phyloP scores from a whole-genome alignment of 108 stramenopile species.

The Skeletonema menzelii region DNA sequence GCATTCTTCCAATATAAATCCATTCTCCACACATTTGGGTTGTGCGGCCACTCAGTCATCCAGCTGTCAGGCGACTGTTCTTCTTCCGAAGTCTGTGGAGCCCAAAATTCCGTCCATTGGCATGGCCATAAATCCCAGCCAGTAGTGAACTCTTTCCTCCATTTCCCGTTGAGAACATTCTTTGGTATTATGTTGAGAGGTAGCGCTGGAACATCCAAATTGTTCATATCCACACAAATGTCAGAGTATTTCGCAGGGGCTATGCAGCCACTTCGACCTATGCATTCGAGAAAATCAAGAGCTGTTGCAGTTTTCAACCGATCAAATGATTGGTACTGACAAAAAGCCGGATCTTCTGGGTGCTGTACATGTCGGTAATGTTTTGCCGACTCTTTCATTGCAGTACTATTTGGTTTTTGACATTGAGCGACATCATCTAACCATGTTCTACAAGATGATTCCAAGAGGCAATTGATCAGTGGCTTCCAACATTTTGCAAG shows the following conservation, averaged over 20 bases:
- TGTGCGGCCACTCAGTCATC: conserved; percentile 10
- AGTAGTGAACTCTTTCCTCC: conserved; percentile 5
- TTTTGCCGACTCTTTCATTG: no score
- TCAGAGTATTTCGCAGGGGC: not conserved
- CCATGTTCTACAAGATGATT: no score
- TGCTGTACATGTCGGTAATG: conserved; percentile 4
- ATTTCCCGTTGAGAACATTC: not conserved
- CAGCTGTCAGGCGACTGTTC: not conserved
- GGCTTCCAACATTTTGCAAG: no score
- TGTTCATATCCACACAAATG: conserved; percentile 1
- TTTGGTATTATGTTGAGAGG: not conserved
- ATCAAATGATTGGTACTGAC: conserved; percentile 5
- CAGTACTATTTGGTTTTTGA: no score
- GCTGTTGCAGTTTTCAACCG: not conserved
- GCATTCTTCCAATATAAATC: conserved; percentile 11
- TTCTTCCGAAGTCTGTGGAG: not conserved
- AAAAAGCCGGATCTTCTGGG: not conserved
- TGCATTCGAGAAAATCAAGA: conserved; percentile 7
- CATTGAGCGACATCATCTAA: no score
- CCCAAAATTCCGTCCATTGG: conserved; percentile 6
- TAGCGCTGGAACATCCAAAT: not conserved
- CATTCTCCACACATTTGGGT: conserved; percentile 13
- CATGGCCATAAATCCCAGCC: conserved; percentile 21
- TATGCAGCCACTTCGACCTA: conserved; percentile 11
- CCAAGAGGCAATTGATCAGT: no score